phyloP scores from a whole-genome alignment of 2,329 filamentous ascomycete species.

The Juglanconis juglandina region DNA sequence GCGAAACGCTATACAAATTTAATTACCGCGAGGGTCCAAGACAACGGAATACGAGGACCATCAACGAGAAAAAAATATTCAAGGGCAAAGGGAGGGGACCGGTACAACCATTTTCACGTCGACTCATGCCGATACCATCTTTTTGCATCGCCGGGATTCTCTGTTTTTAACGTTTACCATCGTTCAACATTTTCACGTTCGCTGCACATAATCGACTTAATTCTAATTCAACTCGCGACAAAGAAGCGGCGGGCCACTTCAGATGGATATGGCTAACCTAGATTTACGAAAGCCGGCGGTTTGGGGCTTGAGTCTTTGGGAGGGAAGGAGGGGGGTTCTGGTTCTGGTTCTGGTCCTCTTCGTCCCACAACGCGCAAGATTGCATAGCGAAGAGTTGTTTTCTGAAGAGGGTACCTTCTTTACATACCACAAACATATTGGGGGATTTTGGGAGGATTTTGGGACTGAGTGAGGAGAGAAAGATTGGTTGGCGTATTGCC shows the following conservation, averaged over 20 bases:
- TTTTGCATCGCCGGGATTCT: not conserved
- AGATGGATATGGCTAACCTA: not conserved
- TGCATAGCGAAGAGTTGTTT: not conserved
- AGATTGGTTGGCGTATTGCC: not conserved
- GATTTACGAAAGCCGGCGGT: not conserved
- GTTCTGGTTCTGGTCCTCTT: not conserved
- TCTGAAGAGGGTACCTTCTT: not conserved
- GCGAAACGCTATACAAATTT: not conserved
- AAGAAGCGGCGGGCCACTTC: not conserved
- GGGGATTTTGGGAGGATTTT: too few relatives aligned
- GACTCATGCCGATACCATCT: not conserved
- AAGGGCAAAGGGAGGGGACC: not conserved
- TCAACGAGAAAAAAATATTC: not conserved
- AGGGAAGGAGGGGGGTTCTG: too few relatives aligned
- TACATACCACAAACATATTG: too few relatives aligned
- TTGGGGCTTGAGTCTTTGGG: too few relatives aligned
- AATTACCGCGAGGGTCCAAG: not conserved
- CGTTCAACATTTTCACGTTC: not conserved
- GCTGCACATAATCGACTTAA: slow-evolving; percentile 1
- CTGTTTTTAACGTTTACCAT: not conserved
- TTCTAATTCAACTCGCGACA: slow-evolving; percentile 5
- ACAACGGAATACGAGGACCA: not conserved
- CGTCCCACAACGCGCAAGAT: not conserved
- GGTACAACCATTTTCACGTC: not conserved
- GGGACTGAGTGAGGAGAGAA: not conserved